phyloP scores from a whole-genome alignment of 2,329 filamentous ascomycete genomes.

The Botrytis sinoallii region DNA sequence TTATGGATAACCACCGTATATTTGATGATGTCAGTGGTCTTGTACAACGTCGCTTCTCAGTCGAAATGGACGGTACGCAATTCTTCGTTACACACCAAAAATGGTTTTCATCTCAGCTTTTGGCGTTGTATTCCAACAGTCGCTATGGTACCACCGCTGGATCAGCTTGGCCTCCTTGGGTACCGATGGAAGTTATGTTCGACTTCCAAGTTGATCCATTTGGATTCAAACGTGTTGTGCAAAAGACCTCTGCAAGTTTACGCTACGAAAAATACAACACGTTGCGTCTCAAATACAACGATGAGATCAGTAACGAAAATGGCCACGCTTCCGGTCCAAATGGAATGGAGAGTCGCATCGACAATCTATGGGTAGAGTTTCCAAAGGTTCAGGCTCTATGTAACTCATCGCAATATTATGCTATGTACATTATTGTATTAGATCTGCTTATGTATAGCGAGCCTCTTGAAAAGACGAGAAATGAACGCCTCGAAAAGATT shows the following conservation, averaged over 20 bases:
- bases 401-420: constrained; percentile 96
- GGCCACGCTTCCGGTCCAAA: constrained; percentile 51
- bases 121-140: constrained; percentile 93
- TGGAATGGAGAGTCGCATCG: constrained; percentile 74
- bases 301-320: constrained; percentile 69
- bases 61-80: constrained; percentile 96
- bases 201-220: constrained; percentile 92
- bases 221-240: constrained; percentile 95
- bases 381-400: constrained; percentile 91
- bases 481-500: constrained; percentile 93
- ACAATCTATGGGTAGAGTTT: constrained; percentile 96
- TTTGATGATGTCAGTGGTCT: constrained; percentile 92
- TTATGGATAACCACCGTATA: constrained; percentile 94
- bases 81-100: constrained; percentile 97
- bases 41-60: constrained; percentile 88
- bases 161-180: constrained; percentile 95
- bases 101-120: constrained; percentile 76
- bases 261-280: constrained; percentile 99
- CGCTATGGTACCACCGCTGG: constrained; percentile 82
- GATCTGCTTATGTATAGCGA: constrained; percentile 96
- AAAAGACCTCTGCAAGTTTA: constrained; percentile 91
- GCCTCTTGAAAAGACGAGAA: constrained; percentile 94
- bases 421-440: constrained; percentile 95
- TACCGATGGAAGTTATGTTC: constrained; percentile 97
- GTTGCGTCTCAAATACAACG: constrained; percentile 92